Percentiles rank a stretch among this genome's conserved stretches.
phyloP scores from a whole-genome alignment of 176 grass and related monocot species.

The Bromus sterilis region DNA sequence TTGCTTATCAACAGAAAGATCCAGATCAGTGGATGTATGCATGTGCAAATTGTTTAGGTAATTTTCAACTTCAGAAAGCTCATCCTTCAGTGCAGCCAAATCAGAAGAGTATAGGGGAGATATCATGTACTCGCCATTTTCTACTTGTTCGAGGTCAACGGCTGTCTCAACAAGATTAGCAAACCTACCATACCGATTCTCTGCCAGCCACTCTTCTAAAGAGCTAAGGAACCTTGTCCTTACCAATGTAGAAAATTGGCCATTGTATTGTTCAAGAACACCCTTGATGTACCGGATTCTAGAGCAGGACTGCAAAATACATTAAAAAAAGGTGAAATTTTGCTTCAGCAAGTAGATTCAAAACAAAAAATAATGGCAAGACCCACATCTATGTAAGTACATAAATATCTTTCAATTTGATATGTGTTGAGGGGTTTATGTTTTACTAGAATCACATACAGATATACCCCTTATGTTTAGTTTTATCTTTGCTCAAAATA shows the following conservation, averaged over 20 bases:
- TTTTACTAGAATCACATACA: constrained; percentile 5
- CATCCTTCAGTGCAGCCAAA: constrained; percentile 58
- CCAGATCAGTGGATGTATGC: constrained; percentile 65
- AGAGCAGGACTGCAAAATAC: constrained; percentile 64
- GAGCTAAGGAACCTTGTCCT: constrained; percentile 47
- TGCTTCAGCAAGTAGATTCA: constrained; percentile 12
- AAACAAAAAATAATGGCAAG: background rate
- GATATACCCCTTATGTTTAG: background rate
- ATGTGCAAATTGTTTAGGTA: constrained; percentile 71
- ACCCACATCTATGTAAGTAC: background rate
- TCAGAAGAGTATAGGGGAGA: constrained; percentile 69
- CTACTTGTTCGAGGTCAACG: constrained; percentile 75
- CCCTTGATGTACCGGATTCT: constrained; percentile 52
- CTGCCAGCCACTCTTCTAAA: constrained; percentile 60
- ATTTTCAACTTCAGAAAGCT: constrained; percentile 65
- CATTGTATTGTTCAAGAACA: constrained; percentile 72
- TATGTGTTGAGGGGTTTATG: background rate
- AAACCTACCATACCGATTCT: constrained; percentile 60
- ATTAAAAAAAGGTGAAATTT: background rate
- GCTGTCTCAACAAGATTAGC: constrained; percentile 62
- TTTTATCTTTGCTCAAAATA: background rate
- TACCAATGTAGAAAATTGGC: constrained; percentile 72
- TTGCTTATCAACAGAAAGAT: constrained; percentile 79
- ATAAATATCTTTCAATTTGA: background rate
- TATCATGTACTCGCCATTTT: constrained; percentile 90